A percentile compares a stretch with the other conserved stretches of the same genome.
phyloP scores from a whole-genome alignment of 495 filamentous ascomycete species.

The Barbatosphaeria neglecta region DNA sequence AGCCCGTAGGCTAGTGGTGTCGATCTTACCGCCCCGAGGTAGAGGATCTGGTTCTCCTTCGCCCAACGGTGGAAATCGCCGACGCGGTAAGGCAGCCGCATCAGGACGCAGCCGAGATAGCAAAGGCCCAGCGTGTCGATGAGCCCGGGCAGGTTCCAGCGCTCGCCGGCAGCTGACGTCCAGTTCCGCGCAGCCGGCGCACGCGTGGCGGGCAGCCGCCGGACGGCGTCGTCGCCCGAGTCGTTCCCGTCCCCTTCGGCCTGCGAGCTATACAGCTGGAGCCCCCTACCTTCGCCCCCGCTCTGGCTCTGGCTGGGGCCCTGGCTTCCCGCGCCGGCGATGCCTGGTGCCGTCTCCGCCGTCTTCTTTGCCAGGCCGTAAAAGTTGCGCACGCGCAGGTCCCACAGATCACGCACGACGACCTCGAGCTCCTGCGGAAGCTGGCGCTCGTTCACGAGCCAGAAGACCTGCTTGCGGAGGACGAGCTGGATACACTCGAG shows the following conservation, averaged over 20 bases:
- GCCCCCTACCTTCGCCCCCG: background rate
- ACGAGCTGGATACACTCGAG: constrained; percentile 80
- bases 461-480: constrained; percentile 24
- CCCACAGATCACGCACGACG: constrained; percentile 41
- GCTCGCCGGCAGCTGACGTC: constrained; percentile 3
- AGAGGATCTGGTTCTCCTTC: constrained; percentile 26
- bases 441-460: constrained; percentile 32
- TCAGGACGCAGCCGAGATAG: constrained; percentile 32
- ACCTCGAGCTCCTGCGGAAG: constrained; percentile 32
- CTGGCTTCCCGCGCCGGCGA: background rate
- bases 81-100: constrained; percentile 28
- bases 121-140: constrained; percentile 32
- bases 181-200: constrained; percentile 3
- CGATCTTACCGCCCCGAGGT: constrained; percentile 23
- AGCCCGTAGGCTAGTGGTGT: too few relatives aligned
- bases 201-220: background rate
- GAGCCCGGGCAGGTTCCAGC: constrained; percentile 27
- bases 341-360: constrained; percentile 1
- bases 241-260: constrained; percentile 4
- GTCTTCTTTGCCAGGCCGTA: constrained; percentile 11
- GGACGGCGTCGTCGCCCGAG: background rate
- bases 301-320: constrained; percentile 4
- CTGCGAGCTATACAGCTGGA: constrained; percentile 27
- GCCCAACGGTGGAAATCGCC: constrained; percentile 35
- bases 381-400: constrained; percentile 29